phyloP scores from a whole-genome alignment of 148 eudicot genomes.

The Rheum nobile region DNA sequence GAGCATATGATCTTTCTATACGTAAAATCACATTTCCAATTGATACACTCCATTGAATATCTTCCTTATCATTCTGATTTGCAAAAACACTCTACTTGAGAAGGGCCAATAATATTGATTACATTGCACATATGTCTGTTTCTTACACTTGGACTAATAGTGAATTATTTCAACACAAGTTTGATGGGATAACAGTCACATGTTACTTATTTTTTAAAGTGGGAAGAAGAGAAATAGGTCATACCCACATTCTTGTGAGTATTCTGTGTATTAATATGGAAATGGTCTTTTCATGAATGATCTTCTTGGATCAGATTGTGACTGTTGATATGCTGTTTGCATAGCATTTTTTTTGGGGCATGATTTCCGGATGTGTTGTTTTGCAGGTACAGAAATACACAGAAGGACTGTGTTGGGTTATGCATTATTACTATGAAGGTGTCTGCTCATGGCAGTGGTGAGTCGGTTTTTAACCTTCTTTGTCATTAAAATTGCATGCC shows the following conservation, averaged over 20 bases:
- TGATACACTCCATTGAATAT: not conserved
- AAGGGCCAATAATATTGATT: not conserved
- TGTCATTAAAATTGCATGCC: not conserved
- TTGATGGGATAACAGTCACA: not conserved
- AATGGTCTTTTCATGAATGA: not conserved
- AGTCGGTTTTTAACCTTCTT: conserved; percentile 1
- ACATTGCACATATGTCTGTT: not conserved
- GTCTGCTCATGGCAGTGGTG: conserved; percentile 99
- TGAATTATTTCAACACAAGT: not conserved
- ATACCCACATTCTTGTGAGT: not conserved
- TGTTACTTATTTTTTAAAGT: not conserved
- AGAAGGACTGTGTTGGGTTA: conserved; percentile 96
- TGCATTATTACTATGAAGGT: conserved; percentile 98
- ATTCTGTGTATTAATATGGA: not conserved
- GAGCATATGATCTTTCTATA: not conserved
- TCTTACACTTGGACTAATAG: not conserved
- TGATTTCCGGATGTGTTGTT: not conserved
- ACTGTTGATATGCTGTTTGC: not conserved
- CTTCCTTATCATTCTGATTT: not conserved
- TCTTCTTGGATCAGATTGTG: not conserved
- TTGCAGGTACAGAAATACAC: conserved; percentile 67
- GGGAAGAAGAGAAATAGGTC: not conserved
- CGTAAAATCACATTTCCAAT: not conserved
- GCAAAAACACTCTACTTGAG: not conserved
- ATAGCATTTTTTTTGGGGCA: not conserved